Base-by-base conservation (phyloP, 257 asterid genomes). In the Salvia hispanica region DNA sequence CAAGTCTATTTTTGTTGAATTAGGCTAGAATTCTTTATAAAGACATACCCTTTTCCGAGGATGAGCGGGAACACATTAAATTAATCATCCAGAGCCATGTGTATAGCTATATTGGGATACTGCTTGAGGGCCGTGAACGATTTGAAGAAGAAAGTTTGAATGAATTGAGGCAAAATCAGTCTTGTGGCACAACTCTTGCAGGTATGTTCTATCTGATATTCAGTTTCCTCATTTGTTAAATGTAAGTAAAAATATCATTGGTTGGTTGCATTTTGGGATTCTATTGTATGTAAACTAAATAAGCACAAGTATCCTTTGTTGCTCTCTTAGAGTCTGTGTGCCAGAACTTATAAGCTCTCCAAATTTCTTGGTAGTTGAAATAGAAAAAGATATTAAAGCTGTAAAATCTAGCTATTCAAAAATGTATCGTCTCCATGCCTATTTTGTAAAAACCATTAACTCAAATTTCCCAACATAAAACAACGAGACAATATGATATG, bases 11-110 rank as follows among this genome's bases (percentile, higher is more conserved):
- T 46, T 68, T 75, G 44, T 75, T 86, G 60, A 70, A 48, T 76
- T 59, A 94, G 99, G 99, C 98, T 74, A 91, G 88, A 75, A 91
- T 94, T 73, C 93, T 94, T 15, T 94, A 94, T 83, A 91, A 94
- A 74, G 99, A 83, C 37, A 47, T 79, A 7, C 96, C 98, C 70
- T 94, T 94, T 83, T 77, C 96, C 2, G 96, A 84, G 81, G 96
- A 88, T 52, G 99, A 91, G 79, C 85, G 88, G 3, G 95, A 87
- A 55, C 85, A 84, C 58, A 86, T 88, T 69, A 94, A 83, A 74
- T 86, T 73, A 53, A 80, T 85, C 81, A 89, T 94, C 81, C 99
- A 94, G 85, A 91, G 91, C 83, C 90, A 85, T 67, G 91, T 94
- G 37, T 94, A 82, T 77, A 78, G 80, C 67, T 94, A 88, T 77